Base-by-base conservation (phyloP, 2,329 filamentous ascomycete genomes). In the Clonostachys rhizophaga region DNA sequence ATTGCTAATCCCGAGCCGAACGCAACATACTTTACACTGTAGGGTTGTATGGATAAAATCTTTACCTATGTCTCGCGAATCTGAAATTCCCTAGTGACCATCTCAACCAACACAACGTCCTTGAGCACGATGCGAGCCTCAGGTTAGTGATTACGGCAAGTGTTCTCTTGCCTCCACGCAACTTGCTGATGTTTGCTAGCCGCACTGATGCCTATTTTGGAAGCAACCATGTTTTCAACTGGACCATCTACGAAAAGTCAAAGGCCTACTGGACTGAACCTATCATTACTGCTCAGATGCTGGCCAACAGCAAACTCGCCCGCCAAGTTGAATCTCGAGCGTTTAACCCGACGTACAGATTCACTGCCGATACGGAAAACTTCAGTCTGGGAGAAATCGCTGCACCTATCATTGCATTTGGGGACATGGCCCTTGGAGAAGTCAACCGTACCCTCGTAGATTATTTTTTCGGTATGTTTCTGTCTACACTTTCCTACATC, bases 161-260 rank as follows among this genome's bases (percentile, higher is more conserved):
- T 34, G 6, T 33, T 14, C 11, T 2, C 18, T 14, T 13, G 42
- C 14, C 9, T 6, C 2, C 8, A 30, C n/a, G 43, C 13, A 11
- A 6, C 30, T 37, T 24, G 6, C 24, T 30, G 24, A 30, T 10
- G 9, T 30, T 30, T 30, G 24, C 3, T 20, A 74, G 70, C 39
- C 75, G 75, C 24, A 55, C 63, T 2, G 76, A 81, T 48, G 71
- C 67, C 9, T 72, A 61, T 63, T 69, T 76, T 46, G 77, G 76
- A 18, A 71, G 74, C 57, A 73, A 74, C 52, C 67, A 75, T 52
- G 47, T 70, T 47, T 81, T 81, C 64, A 78, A 81, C 58, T 61
- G 71, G 45, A 70, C 66, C 3, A 57, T 78, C 51, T 81, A 79
- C 56, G 67, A 72, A 45, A 58, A 68, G 47, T 69, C 68, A 1